A percentile compares a stretch with the other conserved stretches of the same genome.
phyloP scores from a whole-genome alignment of 2,329 filamentous ascomycete species.

The Rhynchosporium agropyri region DNA sequence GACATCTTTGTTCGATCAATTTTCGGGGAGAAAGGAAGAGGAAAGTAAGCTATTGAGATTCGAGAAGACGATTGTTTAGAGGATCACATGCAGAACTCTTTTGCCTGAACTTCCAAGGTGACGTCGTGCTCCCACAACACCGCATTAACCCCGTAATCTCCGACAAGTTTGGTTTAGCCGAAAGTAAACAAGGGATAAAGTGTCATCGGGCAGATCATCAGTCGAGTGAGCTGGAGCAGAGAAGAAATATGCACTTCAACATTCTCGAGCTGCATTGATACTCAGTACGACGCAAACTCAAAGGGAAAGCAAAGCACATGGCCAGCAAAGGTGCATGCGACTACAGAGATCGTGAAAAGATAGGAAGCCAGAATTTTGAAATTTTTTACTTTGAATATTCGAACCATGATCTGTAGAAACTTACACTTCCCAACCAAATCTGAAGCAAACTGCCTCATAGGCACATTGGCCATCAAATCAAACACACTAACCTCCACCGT shows the following conservation, averaged over 20 bases:
- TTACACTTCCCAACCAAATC: constrained; percentile 13
- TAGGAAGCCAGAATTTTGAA: too few species aligned
- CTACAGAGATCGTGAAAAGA: too few species aligned
- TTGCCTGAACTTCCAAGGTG: not conserved
- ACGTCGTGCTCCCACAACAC: not conserved
- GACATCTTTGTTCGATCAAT: not conserved
- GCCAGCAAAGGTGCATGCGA: too few species aligned
- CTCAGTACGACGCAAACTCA: too few species aligned
- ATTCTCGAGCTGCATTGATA: too few species aligned
- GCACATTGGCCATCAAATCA: constrained; percentile 23
- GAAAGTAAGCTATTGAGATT: not conserved
- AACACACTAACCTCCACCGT: constrained; percentile 43
- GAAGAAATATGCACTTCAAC: too few species aligned
- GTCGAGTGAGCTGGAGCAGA: too few species aligned
- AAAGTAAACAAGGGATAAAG: too few species aligned
- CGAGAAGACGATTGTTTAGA: not conserved
- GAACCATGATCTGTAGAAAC: not conserved
- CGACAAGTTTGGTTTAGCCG: too few species aligned
- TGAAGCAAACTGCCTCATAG: constrained; percentile 9
- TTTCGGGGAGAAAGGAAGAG: not conserved
- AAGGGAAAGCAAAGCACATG: too few species aligned
- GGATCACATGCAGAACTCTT: not conserved
- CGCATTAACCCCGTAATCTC: not conserved
- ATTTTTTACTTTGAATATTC: too few species aligned
- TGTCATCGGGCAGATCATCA: too few species aligned